Evolutionary conservation across 345 rosid genomes (phyloP).

Genomic region (Balakata baccata): DNA sequence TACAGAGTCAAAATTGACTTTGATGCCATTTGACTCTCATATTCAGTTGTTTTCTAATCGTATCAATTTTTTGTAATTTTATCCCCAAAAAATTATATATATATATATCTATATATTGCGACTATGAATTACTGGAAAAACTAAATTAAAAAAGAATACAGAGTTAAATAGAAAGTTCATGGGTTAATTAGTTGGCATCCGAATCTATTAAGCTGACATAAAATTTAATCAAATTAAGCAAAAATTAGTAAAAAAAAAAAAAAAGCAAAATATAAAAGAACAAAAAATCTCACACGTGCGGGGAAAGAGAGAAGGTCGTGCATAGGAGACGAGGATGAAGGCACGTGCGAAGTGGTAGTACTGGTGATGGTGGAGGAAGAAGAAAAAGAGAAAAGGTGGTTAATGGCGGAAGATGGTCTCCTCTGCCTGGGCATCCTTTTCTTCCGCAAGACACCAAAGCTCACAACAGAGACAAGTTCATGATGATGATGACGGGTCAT

Average conservation of each 20-base stretch:
- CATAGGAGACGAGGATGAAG: slow-evolving; percentile 9
- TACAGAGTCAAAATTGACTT: slow-evolving; percentile 1
- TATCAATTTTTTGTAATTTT: too few species aligned
- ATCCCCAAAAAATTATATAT: too few species aligned
- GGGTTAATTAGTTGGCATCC: not conserved
- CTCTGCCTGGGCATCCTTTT: slow-evolving; percentile 89
- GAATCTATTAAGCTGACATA: not conserved
- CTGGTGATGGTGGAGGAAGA: too few species aligned
- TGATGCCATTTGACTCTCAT: not conserved
- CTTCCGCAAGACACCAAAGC: slow-evolving; percentile 66
- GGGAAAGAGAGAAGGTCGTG: slow-evolving; percentile 28
- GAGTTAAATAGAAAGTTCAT: not conserved
- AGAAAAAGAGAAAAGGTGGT: slow-evolving; percentile 34
- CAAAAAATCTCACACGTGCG: slow-evolving; percentile 65
- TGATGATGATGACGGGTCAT: slow-evolving; percentile 21
- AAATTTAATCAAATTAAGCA: too few species aligned
- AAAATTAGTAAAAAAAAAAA: not conserved
- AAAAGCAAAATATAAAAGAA: not conserved
- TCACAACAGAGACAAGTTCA: slow-evolving; percentile 38
- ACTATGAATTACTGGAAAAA: not conserved
- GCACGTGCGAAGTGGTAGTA: too few species aligned
- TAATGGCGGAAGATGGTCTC: slow-evolving; percentile 58
- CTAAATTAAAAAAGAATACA: not conserved
- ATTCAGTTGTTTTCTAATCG: not conserved
- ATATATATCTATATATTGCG: too few species aligned